Conservation (phyloP, 2,329 filamentous ascomycete species). For the Pseudogymnoascus sp. region DNA sequence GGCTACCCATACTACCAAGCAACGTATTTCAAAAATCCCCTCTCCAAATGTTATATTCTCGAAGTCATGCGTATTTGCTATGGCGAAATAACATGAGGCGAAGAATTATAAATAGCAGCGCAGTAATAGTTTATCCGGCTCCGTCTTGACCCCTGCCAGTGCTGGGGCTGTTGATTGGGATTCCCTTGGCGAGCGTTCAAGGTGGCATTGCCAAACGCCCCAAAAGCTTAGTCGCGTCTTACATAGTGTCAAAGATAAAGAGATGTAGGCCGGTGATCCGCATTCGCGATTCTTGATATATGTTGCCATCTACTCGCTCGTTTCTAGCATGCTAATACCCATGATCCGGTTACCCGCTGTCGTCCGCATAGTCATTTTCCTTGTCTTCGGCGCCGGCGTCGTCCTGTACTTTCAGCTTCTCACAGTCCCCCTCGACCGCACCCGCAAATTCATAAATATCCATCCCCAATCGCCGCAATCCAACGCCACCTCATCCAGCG, state of each 20-base stretch:
- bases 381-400: not conserved
- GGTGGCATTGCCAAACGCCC: slow-evolving; percentile 14
- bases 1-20: not conserved
- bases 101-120: slow-evolving; percentile 1
- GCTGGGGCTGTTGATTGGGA: not conserved
- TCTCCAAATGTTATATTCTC: not conserved
- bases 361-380: not conserved
- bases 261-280: not conserved
- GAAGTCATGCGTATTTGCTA: not conserved
- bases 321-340: not conserved
- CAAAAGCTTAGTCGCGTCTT: slow-evolving; percentile 13
- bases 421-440: not conserved
- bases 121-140: not conserved
- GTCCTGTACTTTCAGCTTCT: not conserved
- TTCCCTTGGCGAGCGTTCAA: slow-evolving; percentile 9
- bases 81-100: too few relatives aligned
- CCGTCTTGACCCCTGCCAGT: not conserved
- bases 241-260: not conserved
- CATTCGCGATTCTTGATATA: not conserved
- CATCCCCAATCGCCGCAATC: not conserved
- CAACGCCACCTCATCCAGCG: not conserved
- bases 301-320: not conserved
- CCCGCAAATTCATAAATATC: not conserved
- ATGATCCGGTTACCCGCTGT: not conserved
- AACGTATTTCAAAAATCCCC: not conserved